Evolutionary conservation across 1,284 basidiomycete genomes (phyloP).

Genomic region (Vanrija pseudolonga): DNA sequence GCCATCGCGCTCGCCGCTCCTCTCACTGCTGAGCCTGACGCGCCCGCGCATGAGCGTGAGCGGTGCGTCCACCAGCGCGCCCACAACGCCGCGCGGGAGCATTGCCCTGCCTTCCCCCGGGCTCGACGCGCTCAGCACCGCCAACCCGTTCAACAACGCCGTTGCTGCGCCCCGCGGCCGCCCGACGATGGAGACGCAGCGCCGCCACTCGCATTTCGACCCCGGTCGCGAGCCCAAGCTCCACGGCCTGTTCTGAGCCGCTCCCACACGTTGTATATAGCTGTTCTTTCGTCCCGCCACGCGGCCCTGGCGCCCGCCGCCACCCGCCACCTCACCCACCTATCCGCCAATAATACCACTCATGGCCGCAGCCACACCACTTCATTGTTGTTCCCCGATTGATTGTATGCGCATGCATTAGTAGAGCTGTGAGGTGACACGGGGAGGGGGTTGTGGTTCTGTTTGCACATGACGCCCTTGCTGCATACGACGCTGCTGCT

Average conservation of each 20-base stretch:
- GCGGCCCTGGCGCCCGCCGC: background rate
- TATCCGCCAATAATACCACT: background rate
- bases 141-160: too few species aligned
- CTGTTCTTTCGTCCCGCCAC: background rate
- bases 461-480: too few species aligned
- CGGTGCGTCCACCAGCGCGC: background rate
- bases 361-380: background rate
- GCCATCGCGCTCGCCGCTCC: constrained; percentile 2
- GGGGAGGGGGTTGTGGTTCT: background rate
- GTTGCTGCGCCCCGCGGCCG: too few species aligned
- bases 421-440: background rate
- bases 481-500: too few species aligned
- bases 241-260: constrained; percentile 29
- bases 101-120: too few species aligned
- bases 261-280: background rate
- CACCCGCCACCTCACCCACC: background rate
- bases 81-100: too few species aligned
- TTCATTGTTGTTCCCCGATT: background rate
- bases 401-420: background rate
- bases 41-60: background rate
- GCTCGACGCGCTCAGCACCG: background rate
- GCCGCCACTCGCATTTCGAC: constrained; percentile 36
- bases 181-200: background rate
- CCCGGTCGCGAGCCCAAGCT: constrained; percentile 40
- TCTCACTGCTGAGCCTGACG: constrained; percentile 11